Evolutionary conservation across 2,329 filamentous ascomycete species (phyloP).

Genomic region (Dendryphion nanum): DNA sequence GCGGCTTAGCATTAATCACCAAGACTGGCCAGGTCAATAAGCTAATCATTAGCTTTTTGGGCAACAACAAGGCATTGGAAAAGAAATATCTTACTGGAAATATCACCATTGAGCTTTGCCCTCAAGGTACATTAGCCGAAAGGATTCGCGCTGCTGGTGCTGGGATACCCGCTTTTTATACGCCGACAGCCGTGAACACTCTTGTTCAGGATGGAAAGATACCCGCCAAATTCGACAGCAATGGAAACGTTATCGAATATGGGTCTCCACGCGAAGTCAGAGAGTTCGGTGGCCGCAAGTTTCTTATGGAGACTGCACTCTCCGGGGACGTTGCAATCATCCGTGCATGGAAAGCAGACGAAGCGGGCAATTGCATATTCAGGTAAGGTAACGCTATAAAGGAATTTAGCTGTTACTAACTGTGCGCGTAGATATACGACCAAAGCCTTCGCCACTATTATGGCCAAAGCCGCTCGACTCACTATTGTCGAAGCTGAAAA

Average conservation of each 20-base stretch:
- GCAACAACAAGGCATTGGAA: constrained; percentile 74
- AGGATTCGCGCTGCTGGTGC: constrained; percentile 70
- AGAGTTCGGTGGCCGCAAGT: constrained; percentile 69
- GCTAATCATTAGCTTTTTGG: constrained; percentile 74
- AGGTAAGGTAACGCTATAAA: constrained; percentile 28
- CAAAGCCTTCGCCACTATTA: constrained; percentile 46
- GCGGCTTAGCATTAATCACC: constrained; percentile 66
- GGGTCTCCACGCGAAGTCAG: constrained; percentile 68
- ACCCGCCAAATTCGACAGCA: constrained; percentile 58
- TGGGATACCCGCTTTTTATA: constrained; percentile 79
- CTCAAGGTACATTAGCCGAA: constrained; percentile 73
- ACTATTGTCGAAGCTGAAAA: constrained; percentile 95
- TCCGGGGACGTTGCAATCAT: constrained; percentile 75
- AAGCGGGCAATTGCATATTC: constrained; percentile 76
- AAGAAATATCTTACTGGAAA: constrained; percentile 70
- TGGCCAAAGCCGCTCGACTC: constrained; percentile 86
- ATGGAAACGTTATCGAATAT: constrained; percentile 61
- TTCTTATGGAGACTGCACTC: constrained; percentile 75
- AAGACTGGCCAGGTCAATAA: constrained; percentile 68
- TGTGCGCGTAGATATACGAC: constrained; percentile 37
- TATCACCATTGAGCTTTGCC: constrained; percentile 73
- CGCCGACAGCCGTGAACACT: constrained; percentile 67
- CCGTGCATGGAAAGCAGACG: constrained; percentile 73
- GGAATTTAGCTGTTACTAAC: too few species aligned
- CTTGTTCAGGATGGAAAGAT: constrained; percentile 67